Evolutionary conservation across 2,329 filamentous ascomycete genomes (phyloP).

Genomic region (Talaromyces piceae): DNA sequence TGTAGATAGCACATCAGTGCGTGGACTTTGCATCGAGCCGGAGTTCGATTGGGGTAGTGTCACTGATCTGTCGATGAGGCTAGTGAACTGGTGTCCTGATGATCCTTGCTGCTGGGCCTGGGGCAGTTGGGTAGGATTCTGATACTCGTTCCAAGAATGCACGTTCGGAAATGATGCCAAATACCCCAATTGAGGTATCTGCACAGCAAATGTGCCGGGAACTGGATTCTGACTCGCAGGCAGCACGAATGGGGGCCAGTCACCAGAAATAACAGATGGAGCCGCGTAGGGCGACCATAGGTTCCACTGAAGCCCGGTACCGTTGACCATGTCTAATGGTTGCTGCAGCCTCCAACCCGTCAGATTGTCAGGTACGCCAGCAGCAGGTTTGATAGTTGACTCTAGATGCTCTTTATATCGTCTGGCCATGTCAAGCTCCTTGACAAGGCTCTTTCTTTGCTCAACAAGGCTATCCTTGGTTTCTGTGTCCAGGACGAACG

Average conservation of each 20-base stretch:
- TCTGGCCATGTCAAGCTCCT: constrained; percentile 30
- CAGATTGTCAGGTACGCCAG: not conserved
- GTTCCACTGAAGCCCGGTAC: not conserved
- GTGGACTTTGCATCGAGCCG: not conserved
- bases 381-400: constrained; percentile 13
- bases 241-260: not conserved
- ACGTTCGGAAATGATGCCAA: not conserved
- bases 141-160: not conserved
- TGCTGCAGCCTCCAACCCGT: not conserved
- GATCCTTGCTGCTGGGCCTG: not conserved
- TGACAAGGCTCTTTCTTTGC: constrained; percentile 29
- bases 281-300: not conserved
- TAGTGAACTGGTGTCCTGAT: not conserved
- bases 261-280: not conserved
- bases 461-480: constrained; percentile 29
- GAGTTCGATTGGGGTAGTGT: not conserved
- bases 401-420: constrained; percentile 30
- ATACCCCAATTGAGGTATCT: not conserved
- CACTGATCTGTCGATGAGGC: not conserved
- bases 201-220: not conserved
- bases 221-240: not conserved
- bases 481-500: constrained; percentile 28
- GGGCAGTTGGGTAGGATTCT: not conserved
- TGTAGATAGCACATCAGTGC: not conserved
- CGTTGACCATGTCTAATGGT: not conserved